Base-by-base conservation (phyloP, 106 monocot genomes). In the Alisma plantagoaquatica region DNA sequence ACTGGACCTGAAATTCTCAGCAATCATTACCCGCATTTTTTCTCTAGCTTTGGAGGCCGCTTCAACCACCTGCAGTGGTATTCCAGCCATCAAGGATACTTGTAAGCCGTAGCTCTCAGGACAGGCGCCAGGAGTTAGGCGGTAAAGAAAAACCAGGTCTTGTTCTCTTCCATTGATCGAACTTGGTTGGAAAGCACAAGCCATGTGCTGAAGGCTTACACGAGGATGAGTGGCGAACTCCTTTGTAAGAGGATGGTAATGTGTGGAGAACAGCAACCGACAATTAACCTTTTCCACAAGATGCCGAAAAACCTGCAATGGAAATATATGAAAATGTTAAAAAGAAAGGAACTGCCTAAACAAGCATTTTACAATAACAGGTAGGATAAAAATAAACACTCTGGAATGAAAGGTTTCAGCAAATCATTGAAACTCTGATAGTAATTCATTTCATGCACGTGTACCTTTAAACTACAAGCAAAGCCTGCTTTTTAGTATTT, bases 31-130 rank as follows among this genome's bases (percentile, higher is more conserved):
- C 43, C 73, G 80, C 84, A 96, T 78, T 51, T 59, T 75, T 35
- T 70, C 43, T 23, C 75, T 55, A 8, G 94, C 88, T 11, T 55
- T 27, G 1, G 75, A 67, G 19, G 94, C 94, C 27, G 70, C 57
- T 38, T 77, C 72, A 7, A 88, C 81, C 10, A 88, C 73, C 25
- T 51, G 42, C 16, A 46, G 54, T 4, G 94, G 88, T 30, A 96
- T 59, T 10, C 88, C 94, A 22, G 94, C 88, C 70, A 84, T 73
- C 15, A 71, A 54, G 48, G 94, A 87, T 43, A 84, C 94, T 32
- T 88, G 94, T 48, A 96, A 43, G 3, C 94, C 94, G 17, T 96
- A 96, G 61, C 94, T 96, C 77, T 84, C 94, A 4, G 94, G 78
- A 42, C 75, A 84, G 50, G 88, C 60, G 30, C 94, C 94, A 6